Conservation (phyloP, 2,329 filamentous ascomycete genomes). For the Xylaria sp. region DNA sequence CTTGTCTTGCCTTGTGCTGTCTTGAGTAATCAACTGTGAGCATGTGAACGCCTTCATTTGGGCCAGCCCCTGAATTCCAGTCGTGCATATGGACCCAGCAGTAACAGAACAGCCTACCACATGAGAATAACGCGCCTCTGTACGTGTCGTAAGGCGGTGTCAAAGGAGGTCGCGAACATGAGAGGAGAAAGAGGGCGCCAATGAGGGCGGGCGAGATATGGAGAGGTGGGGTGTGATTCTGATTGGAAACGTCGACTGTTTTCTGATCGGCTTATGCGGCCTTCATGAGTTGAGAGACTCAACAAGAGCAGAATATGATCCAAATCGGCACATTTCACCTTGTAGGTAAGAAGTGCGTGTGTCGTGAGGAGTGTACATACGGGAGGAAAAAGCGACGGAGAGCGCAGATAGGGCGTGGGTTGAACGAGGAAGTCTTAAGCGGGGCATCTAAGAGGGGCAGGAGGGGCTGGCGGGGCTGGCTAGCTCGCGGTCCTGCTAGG, state of each 20-base stretch:
- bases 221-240: neutral
- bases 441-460: neutral
- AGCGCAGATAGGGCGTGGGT: neutral
- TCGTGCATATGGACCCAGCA: neutral
- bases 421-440: neutral
- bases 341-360: neutral
- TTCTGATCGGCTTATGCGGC: neutral
- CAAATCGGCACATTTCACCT: neutral
- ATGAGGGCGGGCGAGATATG: neutral
- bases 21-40: neutral
- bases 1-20: neutral
- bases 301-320: neutral
- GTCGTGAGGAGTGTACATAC: neutral
- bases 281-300: neutral
- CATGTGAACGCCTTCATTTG: neutral
- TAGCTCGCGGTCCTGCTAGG: neutral
- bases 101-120: neutral
- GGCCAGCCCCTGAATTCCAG: neutral
- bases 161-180: neutral
- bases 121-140: neutral
- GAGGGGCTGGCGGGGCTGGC: neutral
- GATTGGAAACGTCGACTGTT: neutral
- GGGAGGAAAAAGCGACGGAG: neutral
- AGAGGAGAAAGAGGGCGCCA: neutral
- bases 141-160: neutral